Base-by-base conservation (phyloP, 306 rosid genomes). In the Sphenostylis stenocarpa region DNA sequence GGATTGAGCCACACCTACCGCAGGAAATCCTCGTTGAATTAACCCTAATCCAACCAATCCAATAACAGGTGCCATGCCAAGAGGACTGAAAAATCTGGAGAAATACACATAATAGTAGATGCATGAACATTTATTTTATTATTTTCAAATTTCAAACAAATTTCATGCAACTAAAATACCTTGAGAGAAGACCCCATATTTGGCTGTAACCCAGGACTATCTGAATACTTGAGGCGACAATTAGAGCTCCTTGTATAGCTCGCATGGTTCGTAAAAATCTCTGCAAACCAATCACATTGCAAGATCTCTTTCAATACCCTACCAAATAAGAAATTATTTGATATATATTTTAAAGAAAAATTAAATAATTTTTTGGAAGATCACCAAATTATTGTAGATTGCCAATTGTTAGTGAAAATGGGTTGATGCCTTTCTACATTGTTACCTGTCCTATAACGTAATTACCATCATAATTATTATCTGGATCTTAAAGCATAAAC, bases 11-110 rank as follows among this genome's bases (percentile, higher is more conserved):
- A 67, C 63, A 85, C 90, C 34, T 80, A 89, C 97, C 77, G 77
- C 80, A 13, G 97, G 92, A 84, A 91, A 89, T 76, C 97, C 97
- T 71, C 84, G 89, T 76, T 88, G 81, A 86, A 91, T 87, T 76
- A 91, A 82, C 76, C 97, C 97, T 62, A 91, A 82, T 63, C 97
- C 97, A 28, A 91, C 91, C 85, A 91, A 82, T 76, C 92, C 97
- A 76, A 89, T 87, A 13, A 91, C 93, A 29, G 97, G 97, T 62
- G 91, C 94, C 93, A 91, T 91, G 73, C 97, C 97, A 66, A 91
- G 90, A 55, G 97, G 97, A 82, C 97, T 91, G 84, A 91, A 91
- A 78, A 91, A 91, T 49, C 97, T 91, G 86, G 31, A 83, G 78
- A 62, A 70, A 77, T 55, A 26, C 76, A 21, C 33, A 47, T 7